Conservation (phyloP, 1,284 basidiomycete genomes). For the Cryptococcus maquisensis region DNA sequence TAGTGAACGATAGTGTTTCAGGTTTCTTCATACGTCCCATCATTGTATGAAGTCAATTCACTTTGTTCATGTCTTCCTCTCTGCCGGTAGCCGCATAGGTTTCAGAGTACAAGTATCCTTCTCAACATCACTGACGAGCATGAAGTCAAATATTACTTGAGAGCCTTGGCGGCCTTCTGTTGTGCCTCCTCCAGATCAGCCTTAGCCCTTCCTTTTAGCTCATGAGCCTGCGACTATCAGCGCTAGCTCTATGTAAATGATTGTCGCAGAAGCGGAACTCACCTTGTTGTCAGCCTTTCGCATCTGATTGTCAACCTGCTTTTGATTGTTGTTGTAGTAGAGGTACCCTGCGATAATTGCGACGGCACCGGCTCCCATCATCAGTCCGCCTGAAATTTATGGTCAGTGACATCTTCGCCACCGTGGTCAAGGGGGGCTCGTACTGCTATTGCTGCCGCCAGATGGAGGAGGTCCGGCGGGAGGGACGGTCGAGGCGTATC, state of each 20-base stretch:
- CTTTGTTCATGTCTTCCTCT: too few species aligned
- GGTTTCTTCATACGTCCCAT: too few species aligned
- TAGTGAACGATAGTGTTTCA: too few species aligned
- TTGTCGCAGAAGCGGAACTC: not conserved
- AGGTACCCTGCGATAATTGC: constrained; percentile 24
- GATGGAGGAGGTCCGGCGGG: not conserved
- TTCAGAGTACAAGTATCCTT: too few species aligned
- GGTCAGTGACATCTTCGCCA: not conserved
- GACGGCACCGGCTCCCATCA: constrained; percentile 19
- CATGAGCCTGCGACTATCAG: constrained; percentile 4
- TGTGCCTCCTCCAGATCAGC: not conserved
- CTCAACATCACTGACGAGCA: too few species aligned
- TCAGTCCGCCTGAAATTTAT: constrained; percentile 10
- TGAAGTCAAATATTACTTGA: constrained; percentile 7
- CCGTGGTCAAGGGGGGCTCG: not conserved
- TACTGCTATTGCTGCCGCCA: not conserved
- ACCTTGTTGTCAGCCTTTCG: constrained; percentile 12
- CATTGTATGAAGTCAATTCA: too few species aligned
- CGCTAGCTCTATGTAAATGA: not conserved
- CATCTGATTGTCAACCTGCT: constrained; percentile 6
- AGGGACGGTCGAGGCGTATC: constrained; percentile 2
- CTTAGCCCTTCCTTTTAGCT: constrained; percentile 27
- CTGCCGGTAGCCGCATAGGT: too few species aligned
- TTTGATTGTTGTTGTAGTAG: constrained; percentile 13
- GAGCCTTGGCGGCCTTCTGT: constrained; percentile 6